Conservation (phyloP, 768 basidiomycete species). For the Lactarius deliciosus region DNA sequence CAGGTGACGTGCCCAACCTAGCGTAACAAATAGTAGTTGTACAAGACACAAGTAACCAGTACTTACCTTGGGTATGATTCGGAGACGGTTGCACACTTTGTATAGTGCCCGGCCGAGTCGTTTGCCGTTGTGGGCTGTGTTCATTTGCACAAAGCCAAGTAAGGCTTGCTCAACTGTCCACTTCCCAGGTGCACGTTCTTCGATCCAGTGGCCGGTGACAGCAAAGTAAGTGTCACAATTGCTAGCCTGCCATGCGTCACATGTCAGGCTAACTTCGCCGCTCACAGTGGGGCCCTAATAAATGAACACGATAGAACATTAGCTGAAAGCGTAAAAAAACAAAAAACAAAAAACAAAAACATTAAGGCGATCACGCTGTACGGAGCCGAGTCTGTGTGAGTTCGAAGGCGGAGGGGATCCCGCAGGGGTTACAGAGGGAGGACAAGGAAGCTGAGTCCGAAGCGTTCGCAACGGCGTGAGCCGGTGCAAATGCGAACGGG, state of each 20-base stretch:
- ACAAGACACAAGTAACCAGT: too few relatives aligned
- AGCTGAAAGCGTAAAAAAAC: too few relatives aligned
- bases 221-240: not conserved
- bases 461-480: too few relatives aligned
- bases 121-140: not conserved
- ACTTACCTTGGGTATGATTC: too few relatives aligned
- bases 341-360: not conserved
- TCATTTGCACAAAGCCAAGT: not conserved
- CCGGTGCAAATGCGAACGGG: too few relatives aligned
- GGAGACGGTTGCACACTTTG: too few relatives aligned
- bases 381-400: too few relatives aligned
- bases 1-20: too few relatives aligned
- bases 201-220: not conserved
- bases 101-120: not conserved
- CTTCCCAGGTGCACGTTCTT: not conserved
- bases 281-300: not conserved
- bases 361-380: not conserved
- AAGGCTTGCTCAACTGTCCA: not conserved
- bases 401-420: too few relatives aligned
- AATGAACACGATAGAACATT: not conserved
- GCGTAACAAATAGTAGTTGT: too few relatives aligned
- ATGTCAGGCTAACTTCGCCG: not conserved
- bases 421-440: too few relatives aligned
- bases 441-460: too few relatives aligned
- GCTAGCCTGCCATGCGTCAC: not conserved